Base-by-base conservation (phyloP, 768 basidiomycete genomes). In the Cystofilobasidium ferigula region DNA sequence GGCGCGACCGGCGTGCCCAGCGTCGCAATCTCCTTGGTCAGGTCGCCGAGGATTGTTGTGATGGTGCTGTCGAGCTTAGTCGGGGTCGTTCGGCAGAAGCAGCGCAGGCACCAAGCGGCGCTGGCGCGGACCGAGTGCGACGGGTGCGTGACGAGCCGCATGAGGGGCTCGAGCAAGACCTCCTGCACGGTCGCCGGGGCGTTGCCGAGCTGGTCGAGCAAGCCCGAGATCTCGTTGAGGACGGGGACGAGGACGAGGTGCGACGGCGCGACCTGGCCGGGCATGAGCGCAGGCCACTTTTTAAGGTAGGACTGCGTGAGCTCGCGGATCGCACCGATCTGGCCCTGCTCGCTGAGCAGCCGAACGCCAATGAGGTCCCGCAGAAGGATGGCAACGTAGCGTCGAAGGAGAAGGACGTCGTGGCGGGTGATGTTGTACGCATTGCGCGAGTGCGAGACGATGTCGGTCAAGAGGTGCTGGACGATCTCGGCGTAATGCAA, bases 221-320 rank as follows among this genome's bases (percentile, higher is more conserved):
- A 77, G 0, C 87, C 88, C 0, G 89, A 86, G 26, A 90, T 85
- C 75, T 98, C 93, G 61, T 85, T 81, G 26, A 97, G 78, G 8
- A 84, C 85, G 35, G 93, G 80, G 1, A 84, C 81, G 8, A 97
- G 79, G 1, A 88, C 82, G 1, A 83, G 73, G 8, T 87, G 81
- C 40, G 77, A 78, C 0, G 91, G 88, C 0, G 86, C 82, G 24
- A 78, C 78, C 69, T 89, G 86, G 9, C 89, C 89, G 13, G 90
- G 90, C 82, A 97, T 85, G 76, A 94, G 82, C 0, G 89, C 86
- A 1, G 92, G 91, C 90, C 91, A 97, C 61, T 89, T 82, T 75
- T 88, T 90, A 67, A 95, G 78, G 74, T 90, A 95, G 5, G 82
- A 79, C 40, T 80, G 85, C 0, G 88, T 85, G 47, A 95, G 78